phyloP scores from a whole-genome alignment of 768 basidiomycete genomes.

The Mycena polygramma region DNA sequence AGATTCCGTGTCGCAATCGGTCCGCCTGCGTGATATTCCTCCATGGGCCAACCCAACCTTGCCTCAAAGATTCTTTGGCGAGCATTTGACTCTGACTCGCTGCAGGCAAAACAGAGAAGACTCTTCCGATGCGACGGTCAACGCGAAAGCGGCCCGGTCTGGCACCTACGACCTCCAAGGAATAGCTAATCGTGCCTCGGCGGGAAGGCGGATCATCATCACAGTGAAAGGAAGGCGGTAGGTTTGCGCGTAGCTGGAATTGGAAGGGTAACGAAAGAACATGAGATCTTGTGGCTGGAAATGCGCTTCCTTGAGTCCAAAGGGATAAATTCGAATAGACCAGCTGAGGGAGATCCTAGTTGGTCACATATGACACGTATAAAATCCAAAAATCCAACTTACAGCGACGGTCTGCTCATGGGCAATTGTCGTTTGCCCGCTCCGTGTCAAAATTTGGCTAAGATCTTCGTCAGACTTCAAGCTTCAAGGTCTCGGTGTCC shows the following conservation, averaged over 20 bases:
- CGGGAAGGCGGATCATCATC: slow-evolving; percentile 2
- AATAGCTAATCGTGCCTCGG: slow-evolving; percentile 25
- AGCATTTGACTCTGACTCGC: slow-evolving; percentile 28
- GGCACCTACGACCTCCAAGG: slow-evolving; percentile 29
- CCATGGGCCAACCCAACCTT: slow-evolving; percentile 29
- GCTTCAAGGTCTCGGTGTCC: too few species aligned
- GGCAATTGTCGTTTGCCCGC: slow-evolving; percentile 10
- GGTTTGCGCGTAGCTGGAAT: slow-evolving; percentile 18
- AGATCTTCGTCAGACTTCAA: too few species aligned
- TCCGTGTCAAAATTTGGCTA: background rate
- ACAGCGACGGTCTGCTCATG: slow-evolving; percentile 25
- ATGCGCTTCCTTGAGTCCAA: slow-evolving; percentile 25
- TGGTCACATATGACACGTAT: too few species aligned
- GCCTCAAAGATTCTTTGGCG: slow-evolving; percentile 17
- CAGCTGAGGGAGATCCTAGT: too few species aligned
- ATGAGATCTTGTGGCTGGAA: slow-evolving; percentile 26
- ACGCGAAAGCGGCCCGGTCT: slow-evolving; percentile 25
- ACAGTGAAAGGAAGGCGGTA: slow-evolving; percentile 34
- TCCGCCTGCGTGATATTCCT: background rate
- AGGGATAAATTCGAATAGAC: slow-evolving; percentile 10
- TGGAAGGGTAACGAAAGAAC: slow-evolving; percentile 20
- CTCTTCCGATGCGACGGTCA: slow-evolving; percentile 11
- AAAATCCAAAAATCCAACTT: slow-evolving; percentile 3
- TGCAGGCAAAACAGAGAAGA: slow-evolving; percentile 27
- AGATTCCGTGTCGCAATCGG: slow-evolving; percentile 27